Evolutionary conservation across 1,284 basidiomycete species (phyloP), one percentile per base, ranked within the genome.

Genomic region (Ustilago hordei): DNA sequence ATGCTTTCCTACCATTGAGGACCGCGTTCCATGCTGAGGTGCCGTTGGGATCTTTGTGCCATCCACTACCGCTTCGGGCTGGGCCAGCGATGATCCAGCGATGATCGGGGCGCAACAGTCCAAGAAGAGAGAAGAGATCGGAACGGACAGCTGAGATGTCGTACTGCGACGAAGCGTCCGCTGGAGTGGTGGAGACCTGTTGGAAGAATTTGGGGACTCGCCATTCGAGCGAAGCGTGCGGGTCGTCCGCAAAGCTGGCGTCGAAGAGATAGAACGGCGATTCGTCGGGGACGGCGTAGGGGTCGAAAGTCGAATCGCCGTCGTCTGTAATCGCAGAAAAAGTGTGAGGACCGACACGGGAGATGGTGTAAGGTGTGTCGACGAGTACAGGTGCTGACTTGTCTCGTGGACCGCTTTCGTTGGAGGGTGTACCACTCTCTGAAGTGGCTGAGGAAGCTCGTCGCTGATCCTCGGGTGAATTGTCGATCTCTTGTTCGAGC

Each of bases 11-110:
- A 15, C 87, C 87, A 13, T 66, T 77, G 12, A 87, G 73, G n/a
- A 87, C 85, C 3, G 87, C 87, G 64, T 88, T 88, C 87, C 87
- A 88, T 3, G 87, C 87, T 11, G 84, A 86, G 3, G 87, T 87
- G 36, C 79, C 80, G 64, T 87, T 87, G 1, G 87, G 87, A 52
- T 87, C 87, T 69, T 86, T 86, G 70, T 85, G 83, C 81, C 81
- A 84, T 12, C 82, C 77, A 43, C 75, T 78, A 12, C 82, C 82
- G 58, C 78, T 81, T 19, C 81, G 68, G 2, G 67, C 70, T 3
- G 82, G 82, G 1, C 82, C 82, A 8, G 82, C 82, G 28, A 84
- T 83, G 45, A 84, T 78, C 82, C 82, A 84, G 8, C 82, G 78
- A 50, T 81, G 78, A 43, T 84, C 82, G 8, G 82, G 82, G 17